Conservation (phyloP, 1,139 yeast species). For the Taiozyma sp. region DNA sequence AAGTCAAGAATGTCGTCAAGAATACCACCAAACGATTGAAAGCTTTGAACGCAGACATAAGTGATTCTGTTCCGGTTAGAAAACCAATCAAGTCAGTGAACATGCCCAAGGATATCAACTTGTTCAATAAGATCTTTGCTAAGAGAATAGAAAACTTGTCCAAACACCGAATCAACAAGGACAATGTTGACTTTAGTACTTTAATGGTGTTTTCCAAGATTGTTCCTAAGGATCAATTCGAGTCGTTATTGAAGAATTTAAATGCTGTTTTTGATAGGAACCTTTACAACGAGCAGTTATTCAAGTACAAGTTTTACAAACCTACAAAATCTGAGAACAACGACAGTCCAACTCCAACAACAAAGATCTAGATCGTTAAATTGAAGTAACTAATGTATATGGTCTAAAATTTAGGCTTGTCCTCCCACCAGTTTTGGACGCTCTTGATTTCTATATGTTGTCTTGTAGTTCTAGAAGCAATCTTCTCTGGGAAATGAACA, state of each 20-base stretch:
- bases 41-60: background rate
- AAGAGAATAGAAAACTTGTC: slow-evolving; percentile 6
- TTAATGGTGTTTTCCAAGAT: slow-evolving; percentile 7
- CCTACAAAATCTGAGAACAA: background rate
- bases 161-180: slow-evolving; percentile 4
- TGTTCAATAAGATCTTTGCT: slow-evolving; percentile 4
- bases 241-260: slow-evolving; percentile 2
- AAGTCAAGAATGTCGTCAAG: slow-evolving; percentile 3
- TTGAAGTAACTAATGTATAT: background rate
- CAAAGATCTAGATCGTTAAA: background rate
- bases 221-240: slow-evolving; percentile 4
- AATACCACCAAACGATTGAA: slow-evolving; percentile 5
- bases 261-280: slow-evolving; percentile 3
- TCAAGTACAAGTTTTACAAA: background rate
- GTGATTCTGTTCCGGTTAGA: slow-evolving; percentile 4
- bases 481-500: slow-evolving; percentile 15
- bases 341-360: background rate
- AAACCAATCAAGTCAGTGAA: slow-evolving; percentile 6
- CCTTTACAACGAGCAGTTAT: slow-evolving; percentile 4
- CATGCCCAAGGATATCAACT: slow-evolving; percentile 1
- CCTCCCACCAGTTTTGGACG: slow-evolving; percentile 8
- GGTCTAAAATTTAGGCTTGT: background rate
- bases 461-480: slow-evolving; percentile 19
- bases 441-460: slow-evolving; percentile 12
- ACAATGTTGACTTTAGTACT: slow-evolving; percentile 9